A percentile compares a stretch with the other conserved stretches of the same genome.
Evolutionary conservation across 2,329 filamentous ascomycete species (phyloP).

Genomic region (Fusarium sp.): DNA sequence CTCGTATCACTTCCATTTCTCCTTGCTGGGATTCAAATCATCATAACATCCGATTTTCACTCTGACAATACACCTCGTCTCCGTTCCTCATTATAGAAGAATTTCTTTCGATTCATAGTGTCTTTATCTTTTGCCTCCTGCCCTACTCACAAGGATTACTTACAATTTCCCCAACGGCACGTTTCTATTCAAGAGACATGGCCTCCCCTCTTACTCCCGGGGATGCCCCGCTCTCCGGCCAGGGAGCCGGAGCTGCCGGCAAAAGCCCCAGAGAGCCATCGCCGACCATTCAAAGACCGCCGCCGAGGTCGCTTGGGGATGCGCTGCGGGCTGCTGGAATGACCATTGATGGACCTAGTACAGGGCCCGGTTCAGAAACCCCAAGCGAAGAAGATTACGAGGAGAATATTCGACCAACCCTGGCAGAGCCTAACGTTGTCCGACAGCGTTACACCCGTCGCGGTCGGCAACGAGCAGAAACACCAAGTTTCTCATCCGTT

Average conservation of each 20-base stretch:
- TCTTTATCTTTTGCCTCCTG: not conserved
- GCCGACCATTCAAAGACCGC: slow-evolving; percentile 20
- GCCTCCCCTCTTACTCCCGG: slow-evolving; percentile 8
- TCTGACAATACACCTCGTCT: not conserved
- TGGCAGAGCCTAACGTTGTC: slow-evolving; percentile 30
- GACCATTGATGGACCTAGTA: slow-evolving; percentile 26
- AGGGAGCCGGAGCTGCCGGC: slow-evolving; percentile 8
- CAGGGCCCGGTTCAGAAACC: slow-evolving; percentile 50
- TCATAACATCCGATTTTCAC: not conserved
- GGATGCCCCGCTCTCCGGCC: slow-evolving; percentile 20
- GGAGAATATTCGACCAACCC: slow-evolving; percentile 46
- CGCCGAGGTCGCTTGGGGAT: slow-evolving; percentile 41
- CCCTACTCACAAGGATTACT: not conserved
- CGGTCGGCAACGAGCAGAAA: slow-evolving; percentile 4
- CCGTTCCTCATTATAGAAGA: not conserved
- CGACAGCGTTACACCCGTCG: slow-evolving; percentile 29
- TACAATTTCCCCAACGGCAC: not conserved
- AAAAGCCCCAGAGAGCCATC: not conserved
- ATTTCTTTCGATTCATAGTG: not conserved
- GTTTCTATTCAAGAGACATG: slow-evolving; percentile 16
- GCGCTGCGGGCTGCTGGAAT: slow-evolving; percentile 42
- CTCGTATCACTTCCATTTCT: not conserved
- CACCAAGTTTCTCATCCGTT: slow-evolving; percentile 15
- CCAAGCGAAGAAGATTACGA: slow-evolving; percentile 58
- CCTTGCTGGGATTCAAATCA: not conserved